phyloP scores from a whole-genome alignment of 768 basidiomycete species.

The Boletus bicolor region DNA sequence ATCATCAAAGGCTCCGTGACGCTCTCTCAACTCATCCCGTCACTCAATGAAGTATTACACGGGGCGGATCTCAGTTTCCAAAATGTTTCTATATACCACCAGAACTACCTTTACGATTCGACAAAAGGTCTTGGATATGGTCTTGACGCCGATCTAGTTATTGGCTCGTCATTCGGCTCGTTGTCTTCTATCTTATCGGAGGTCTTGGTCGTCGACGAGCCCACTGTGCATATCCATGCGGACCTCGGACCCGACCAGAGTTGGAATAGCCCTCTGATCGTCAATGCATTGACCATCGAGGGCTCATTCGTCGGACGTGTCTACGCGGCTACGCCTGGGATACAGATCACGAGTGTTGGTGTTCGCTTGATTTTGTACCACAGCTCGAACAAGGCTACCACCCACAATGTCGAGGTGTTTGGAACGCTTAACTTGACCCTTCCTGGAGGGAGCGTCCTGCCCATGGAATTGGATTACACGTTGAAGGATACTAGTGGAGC shows the following conservation, averaged over 20 bases:
- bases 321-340: neutral
- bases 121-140: neutral
- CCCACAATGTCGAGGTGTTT: neutral
- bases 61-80: conserved; percentile 1
- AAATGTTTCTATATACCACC: conserved; percentile 6
- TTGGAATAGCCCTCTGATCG: neutral
- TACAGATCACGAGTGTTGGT: conserved; percentile 1
- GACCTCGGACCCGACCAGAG: neutral
- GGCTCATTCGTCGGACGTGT: neutral
- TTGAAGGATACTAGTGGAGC: neutral
- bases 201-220: neutral
- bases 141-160: conserved; percentile 1
- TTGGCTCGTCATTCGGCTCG: neutral
- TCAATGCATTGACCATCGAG: neutral
- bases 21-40: conserved; percentile 4
- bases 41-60: neutral
- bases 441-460: neutral
- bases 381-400: neutral
- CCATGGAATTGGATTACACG: conserved; percentile 2
- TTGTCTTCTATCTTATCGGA: neutral
- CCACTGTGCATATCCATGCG: neutral
- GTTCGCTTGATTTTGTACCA: neutral
- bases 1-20: neutral
- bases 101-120: conserved; percentile 6
- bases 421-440: neutral